Evolutionary conservation across 2,329 filamentous ascomycete genomes (phyloP), one percentile per base, ranked within the genome.

Genomic region (Penicillium sp.): DNA sequence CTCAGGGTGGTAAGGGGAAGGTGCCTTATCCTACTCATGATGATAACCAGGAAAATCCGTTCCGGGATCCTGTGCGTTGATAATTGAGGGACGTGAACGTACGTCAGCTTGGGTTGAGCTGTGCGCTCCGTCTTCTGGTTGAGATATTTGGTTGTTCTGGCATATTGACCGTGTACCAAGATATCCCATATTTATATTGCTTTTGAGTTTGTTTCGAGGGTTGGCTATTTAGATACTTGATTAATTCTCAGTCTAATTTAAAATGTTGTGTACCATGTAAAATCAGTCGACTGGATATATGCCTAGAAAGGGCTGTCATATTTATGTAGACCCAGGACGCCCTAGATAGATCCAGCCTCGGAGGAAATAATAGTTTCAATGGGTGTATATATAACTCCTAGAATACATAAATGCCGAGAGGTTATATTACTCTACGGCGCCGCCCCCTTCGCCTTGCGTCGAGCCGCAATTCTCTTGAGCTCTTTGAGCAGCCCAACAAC

Each of bases 401-500:
- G 23, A 50, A 41, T 53, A 59, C 51, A 42, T 21, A 40, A 25
- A 41, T 27, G 18, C 5, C 37, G 18, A 46, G 27, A 18, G 4
- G 18, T 13, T 31, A 7, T 16, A 15, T 27, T 50, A 35, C 29
- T 45, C 34, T 59, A 63, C 41, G 52, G 42, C 6, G 49, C 31
- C 2, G 40, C 39, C 49, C 52, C 68, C 49, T 56, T 66, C 29
- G 65, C 63, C 60, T 69, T 75, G 61, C 67, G 67, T 15, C 60
- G 58, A 39, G 65, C 57, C 7, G 72, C 57, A 23, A 78, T 45
- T 44, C 80, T 82, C 74, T 86, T 90, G 18, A 94, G 46, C 77
- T 97, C 92, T 65, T 92, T 95, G 42, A 96, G 63, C 29, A 90
- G 77, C 4, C 89, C 88, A 82, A 97, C 89, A 7, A 97, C 72